Conservation (phyloP, 75 land plant genomes). For the Sequoia sempervirens region DNA sequence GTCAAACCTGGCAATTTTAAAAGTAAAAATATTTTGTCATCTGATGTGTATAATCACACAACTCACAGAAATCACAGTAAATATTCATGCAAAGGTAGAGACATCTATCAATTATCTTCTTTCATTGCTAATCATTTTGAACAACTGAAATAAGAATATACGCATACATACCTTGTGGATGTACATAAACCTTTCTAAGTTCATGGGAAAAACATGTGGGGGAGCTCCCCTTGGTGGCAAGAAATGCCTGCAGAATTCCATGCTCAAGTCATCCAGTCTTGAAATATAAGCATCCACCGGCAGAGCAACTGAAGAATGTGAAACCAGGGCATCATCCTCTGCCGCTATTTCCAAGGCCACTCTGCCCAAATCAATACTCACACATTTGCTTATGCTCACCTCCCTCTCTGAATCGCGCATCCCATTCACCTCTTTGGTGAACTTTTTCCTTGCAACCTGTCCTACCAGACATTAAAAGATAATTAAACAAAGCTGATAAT, state of each 20-base stretch:
- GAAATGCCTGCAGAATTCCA: slow-evolving; percentile 54
- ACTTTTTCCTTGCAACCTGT: slow-evolving; percentile 63
- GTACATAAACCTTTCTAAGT: slow-evolving; percentile 59
- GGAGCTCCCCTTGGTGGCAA: slow-evolving; percentile 29
- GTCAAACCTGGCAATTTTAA: neutral
- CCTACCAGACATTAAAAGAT: neutral
- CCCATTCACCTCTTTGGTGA: slow-evolving; percentile 29
- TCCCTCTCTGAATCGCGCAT: slow-evolving; percentile 31
- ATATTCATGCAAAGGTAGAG: neutral
- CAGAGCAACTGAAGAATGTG: slow-evolving; percentile 72
- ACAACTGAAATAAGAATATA: neutral
- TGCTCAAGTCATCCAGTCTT: slow-evolving; percentile 55
- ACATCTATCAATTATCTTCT: neutral
- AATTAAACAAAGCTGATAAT: neutral
- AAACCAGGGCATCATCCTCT: slow-evolving; percentile 78
- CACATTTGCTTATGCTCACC: slow-evolving; percentile 38
- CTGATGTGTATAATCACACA: neutral
- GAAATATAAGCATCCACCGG: slow-evolving; percentile 69
- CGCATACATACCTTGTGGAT: slow-evolving; percentile 44
- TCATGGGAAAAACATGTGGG: slow-evolving; percentile 36
- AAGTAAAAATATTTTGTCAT: neutral
- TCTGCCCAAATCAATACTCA: slow-evolving; percentile 51
- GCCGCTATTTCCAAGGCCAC: slow-evolving; percentile 69
- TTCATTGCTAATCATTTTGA: neutral
- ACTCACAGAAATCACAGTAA: neutral